phyloP scores from a whole-genome alignment of 1,139 yeast genomes.

The Taphrina pruni region DNA sequence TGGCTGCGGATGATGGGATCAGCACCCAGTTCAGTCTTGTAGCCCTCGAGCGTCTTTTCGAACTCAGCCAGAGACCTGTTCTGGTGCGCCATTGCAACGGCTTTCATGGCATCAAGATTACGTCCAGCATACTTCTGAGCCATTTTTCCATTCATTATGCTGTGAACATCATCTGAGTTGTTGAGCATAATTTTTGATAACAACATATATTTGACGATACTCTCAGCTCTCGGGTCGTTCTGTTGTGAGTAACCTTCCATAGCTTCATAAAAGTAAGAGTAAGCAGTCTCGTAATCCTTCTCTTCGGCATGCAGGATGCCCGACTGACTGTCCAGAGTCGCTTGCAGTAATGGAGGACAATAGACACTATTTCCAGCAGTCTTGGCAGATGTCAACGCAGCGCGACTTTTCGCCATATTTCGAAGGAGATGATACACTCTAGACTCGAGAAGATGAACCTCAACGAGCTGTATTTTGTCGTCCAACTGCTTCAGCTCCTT shows the following conservation, averaged over 20 bases:
- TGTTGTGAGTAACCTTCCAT: slow-evolving; percentile 74
- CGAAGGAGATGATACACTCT: slow-evolving; percentile 89
- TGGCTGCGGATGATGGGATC: slow-evolving; percentile 92
- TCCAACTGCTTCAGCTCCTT: slow-evolving; percentile 90
- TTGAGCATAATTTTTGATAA: slow-evolving; percentile 92
- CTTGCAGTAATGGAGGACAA: slow-evolving; percentile 93
- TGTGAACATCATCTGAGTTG: slow-evolving; percentile 79
- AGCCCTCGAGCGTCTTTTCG: slow-evolving; percentile 75
- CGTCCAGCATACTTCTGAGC: slow-evolving; percentile 79
- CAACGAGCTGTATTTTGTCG: slow-evolving; percentile 92
- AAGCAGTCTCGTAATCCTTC: slow-evolving; percentile 94
- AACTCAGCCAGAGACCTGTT: slow-evolving; percentile 90
- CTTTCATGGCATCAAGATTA: slow-evolving; percentile 87
- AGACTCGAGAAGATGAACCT: slow-evolving; percentile 89
- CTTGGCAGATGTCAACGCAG: slow-evolving; percentile 92
- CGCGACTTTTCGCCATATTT: slow-evolving; percentile 89
- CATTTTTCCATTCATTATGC: slow-evolving; percentile 68
- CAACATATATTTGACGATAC: slow-evolving; percentile 78
- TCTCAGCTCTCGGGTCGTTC: slow-evolving; percentile 47
- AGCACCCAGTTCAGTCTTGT: slow-evolving; percentile 75
- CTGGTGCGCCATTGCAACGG: slow-evolving; percentile 86
- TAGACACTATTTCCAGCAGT: slow-evolving; percentile 95
- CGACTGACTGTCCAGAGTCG: slow-evolving; percentile 91
- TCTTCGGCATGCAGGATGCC: slow-evolving; percentile 97
- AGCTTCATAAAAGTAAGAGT: slow-evolving; percentile 91